Percentiles rank a stretch among this genome's conserved stretches.
These are phyloP conservation scores for Mollisiaceae sp. DNA, from an alignment of 2,329 filamentous ascomycete species.

Conservation along the genomic window DNA sequence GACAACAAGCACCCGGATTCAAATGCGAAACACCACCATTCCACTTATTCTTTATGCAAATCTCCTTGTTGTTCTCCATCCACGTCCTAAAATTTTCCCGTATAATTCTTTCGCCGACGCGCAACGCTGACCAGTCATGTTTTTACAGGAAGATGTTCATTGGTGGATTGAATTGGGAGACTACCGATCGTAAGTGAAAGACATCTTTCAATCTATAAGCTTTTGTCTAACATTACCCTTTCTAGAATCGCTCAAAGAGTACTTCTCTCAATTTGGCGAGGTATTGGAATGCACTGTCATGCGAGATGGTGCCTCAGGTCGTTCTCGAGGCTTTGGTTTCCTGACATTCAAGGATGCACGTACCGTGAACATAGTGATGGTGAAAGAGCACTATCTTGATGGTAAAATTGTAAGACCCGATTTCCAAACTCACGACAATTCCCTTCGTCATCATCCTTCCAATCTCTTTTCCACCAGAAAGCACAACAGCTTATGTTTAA, in stretches of 20 bases:
- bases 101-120: neutral
- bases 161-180: conserved; percentile 98
- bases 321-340: conserved; percentile 96
- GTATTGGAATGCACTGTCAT: conserved; percentile 99
- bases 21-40: conserved; percentile 10
- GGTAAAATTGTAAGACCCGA: conserved; percentile 86
- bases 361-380: conserved; percentile 99
- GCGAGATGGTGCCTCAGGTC: conserved; percentile 91
- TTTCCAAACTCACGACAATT: conserved; percentile 29
- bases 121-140: conserved; percentile 37
- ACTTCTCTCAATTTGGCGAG: conserved; percentile 97
- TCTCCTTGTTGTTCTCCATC: conserved; percentile 20
- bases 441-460: conserved; percentile 22
- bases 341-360: conserved; percentile 97
- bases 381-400: conserved; percentile 97
- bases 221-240: conserved; percentile 19
- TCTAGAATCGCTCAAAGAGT: conserved; percentile 91
- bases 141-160: conserved; percentile 96
- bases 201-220: neutral
- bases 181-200: conserved; percentile 82
- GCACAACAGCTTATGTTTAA: conserved; percentile 29
- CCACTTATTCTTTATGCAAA: neutral
- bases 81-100: conserved; percentile 12
- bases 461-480: conserved; percentile 36
- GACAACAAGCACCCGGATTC: conserved; percentile 4